A percentile compares a stretch with the other conserved stretches of the same genome.
phyloP scores from a whole-genome alignment of 495 filamentous ascomycete genomes.

The Annulohypoxylon nitens region DNA sequence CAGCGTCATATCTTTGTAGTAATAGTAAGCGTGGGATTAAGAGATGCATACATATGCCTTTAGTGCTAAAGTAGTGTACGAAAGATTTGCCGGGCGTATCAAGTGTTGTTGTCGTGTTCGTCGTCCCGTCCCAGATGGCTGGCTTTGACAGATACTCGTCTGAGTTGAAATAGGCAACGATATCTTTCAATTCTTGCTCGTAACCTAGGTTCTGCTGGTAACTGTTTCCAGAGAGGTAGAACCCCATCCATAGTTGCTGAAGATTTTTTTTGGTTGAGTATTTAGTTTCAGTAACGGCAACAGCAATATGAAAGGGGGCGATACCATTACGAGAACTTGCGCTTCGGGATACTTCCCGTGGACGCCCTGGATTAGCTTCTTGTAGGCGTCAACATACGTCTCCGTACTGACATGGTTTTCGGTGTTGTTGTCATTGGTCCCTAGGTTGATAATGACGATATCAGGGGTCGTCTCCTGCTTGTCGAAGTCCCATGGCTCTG shows the following conservation, averaged over 20 bases:
- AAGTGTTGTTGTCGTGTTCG: conserved; percentile 55
- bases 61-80: conserved; percentile 77
- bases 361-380: conserved; percentile 70
- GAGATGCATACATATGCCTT: conserved; percentile 61
- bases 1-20: not conserved
- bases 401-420: conserved; percentile 68
- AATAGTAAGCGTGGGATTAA: not conserved
- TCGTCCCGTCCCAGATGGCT: conserved; percentile 59
- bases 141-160: conserved; percentile 59
- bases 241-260: conserved; percentile 74
- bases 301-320: conserved; percentile 27
- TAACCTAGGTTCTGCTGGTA: conserved; percentile 66
- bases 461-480: conserved; percentile 70
- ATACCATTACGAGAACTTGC: conserved; percentile 72
- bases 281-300: not conserved
- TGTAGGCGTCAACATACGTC: conserved; percentile 68
- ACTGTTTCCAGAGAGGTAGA: conserved; percentile 65
- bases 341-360: conserved; percentile 73
- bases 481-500: conserved; percentile 71
- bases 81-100: conserved; percentile 61
- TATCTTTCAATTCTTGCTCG: conserved; percentile 64
- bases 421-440: conserved; percentile 74
- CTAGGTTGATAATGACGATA: conserved; percentile 75
- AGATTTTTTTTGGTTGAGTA: not conserved
- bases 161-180: conserved; percentile 70